These are phyloP conservation scores for Myxozyma neotropica DNA, from an alignment of 805 yeast genomes.

Conservation along the genomic window DNA sequence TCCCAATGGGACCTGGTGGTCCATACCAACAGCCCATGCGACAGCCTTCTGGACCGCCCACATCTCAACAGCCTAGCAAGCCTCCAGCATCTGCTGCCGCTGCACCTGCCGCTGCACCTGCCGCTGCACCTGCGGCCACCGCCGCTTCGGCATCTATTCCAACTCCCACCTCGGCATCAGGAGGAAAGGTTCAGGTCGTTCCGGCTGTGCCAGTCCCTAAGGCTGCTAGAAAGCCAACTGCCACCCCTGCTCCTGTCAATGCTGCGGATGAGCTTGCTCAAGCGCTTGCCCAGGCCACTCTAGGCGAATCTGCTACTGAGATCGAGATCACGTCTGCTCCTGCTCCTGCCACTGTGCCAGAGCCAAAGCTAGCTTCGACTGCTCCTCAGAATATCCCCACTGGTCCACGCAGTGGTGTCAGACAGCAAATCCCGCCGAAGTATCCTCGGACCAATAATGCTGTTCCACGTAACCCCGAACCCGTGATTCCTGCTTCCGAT, in stretches of 20 bases:
- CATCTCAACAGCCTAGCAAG: neutral
- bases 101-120: constrained; percentile 2
- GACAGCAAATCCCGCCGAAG: constrained; percentile 1
- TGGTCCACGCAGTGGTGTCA: neutral
- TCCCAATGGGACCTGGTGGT: constrained; percentile 19
- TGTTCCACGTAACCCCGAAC: neutral
- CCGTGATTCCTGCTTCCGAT: constrained; percentile 52
- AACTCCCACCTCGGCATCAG: constrained; percentile 10
- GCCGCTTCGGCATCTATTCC: constrained; percentile 10
- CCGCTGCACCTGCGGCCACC: constrained; percentile 14
- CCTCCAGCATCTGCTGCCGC: constrained; percentile 6
- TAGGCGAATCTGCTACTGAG: constrained; percentile 32
- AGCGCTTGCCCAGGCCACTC: constrained; percentile 7
- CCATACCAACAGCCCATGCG: constrained; percentile 20
- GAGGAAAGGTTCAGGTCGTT: constrained; percentile 17
- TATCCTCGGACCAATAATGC: constrained; percentile 7
- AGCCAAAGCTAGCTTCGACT: neutral
- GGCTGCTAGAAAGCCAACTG: constrained; percentile 22
- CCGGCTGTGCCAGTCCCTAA: constrained; percentile 34
- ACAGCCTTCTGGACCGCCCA: constrained; percentile 28
- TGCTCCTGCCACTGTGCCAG: constrained; percentile 6
- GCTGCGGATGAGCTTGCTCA: constrained; percentile 31
- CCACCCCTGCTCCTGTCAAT: constrained; percentile 28
- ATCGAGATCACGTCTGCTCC: constrained; percentile 9
- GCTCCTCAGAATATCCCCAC: constrained; percentile 1